Evolutionary conservation across 2,329 filamentous ascomycete genomes (phyloP), one percentile per base, ranked within the genome.

Genomic region (Dothideomycetes sp.): DNA sequence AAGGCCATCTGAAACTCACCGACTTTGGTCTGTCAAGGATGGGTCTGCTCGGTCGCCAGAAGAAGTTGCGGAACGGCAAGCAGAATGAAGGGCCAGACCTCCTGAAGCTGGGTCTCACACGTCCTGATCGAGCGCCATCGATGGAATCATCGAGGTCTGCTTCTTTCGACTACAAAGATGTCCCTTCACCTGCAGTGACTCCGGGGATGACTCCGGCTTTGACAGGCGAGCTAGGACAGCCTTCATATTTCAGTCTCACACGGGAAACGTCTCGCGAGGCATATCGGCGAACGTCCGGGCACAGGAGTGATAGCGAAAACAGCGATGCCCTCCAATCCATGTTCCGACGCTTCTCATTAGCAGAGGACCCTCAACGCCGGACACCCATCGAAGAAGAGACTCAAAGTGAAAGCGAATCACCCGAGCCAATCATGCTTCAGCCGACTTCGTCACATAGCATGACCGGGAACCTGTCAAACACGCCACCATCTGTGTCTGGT

Each of bases 11-110:
- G 42, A 98, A 98, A 62, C 70, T 98, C 52, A 98, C 93, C 1
- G 91, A 98, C 59, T 98, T 98, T 65, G 91, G 91, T 45, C 70
- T 98, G 18, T 98, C 91, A 10, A 80, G 91, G 19, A 96, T 98
- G 89, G 93, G 91, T 57, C 69, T 98, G 47, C 84, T 98, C 45
- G 91, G 91, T 44, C 84, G 91, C 52, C 91, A 98, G 63, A 96
- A 98, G 66, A 30, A 27, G 22, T 12, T 7, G 16, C 70, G 95
- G 35, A 91, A 81, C 55, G 79, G 73, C 65, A 75, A 77, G 73
- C 56, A 78, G 19, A 77, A 79, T 22, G 89, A 98, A 47, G 78
- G 81, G n/a, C 91, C 91, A 1, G 93, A 98, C 63, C 68, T 98
- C 10, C 72, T 96, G 32, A 95, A 94, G 57, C 80, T 52, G 88